These are phyloP conservation scores for Chrysochromulina tobinii DNA, from an alignment of 78 protist genomes.

Conservation along the genomic window DNA sequence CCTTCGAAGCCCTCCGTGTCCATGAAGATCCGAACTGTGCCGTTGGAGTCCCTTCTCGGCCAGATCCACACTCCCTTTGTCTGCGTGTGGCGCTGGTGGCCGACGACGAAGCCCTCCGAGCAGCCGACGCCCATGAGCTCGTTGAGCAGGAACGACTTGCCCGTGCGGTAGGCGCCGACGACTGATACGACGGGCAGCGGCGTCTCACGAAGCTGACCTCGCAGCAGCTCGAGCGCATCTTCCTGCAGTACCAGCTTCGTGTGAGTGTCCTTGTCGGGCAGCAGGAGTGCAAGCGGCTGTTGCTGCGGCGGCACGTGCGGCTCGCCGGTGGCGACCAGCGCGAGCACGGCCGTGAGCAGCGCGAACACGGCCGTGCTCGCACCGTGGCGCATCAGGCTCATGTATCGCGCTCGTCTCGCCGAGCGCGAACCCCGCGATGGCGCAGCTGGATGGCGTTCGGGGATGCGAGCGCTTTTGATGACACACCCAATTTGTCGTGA, in stretches of 20 bases:
- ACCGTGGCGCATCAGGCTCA: too few species aligned
- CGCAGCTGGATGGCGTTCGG: too few species aligned
- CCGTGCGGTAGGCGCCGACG: slow-evolving; percentile 18
- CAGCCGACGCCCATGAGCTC: neutral
- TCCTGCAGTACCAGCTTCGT: neutral
- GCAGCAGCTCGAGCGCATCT: neutral
- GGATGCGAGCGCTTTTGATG: too few species aligned
- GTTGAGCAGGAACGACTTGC: slow-evolving; percentile 17
- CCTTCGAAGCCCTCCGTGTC: slow-evolving; percentile 35
- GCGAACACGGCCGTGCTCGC: too few species aligned
- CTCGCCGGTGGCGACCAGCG: too few species aligned
- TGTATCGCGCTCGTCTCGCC: too few species aligned
- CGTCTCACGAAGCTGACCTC: neutral
- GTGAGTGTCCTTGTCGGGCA: neutral
- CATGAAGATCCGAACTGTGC: neutral
- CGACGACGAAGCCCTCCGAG: neutral
- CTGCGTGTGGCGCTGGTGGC: neutral
- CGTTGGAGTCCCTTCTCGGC: neutral
- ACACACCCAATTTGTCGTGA: too few species aligned
- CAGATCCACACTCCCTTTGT: slow-evolving; percentile 15
- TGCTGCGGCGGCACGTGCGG: too few species aligned
- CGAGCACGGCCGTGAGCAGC: too few species aligned
- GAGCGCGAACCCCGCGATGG: too few species aligned
- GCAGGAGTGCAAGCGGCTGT: neutral
- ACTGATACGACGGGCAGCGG: neutral